Evolutionary conservation across 306 rosid species (phyloP).

Genomic region (Vigna nakashimae): DNA sequence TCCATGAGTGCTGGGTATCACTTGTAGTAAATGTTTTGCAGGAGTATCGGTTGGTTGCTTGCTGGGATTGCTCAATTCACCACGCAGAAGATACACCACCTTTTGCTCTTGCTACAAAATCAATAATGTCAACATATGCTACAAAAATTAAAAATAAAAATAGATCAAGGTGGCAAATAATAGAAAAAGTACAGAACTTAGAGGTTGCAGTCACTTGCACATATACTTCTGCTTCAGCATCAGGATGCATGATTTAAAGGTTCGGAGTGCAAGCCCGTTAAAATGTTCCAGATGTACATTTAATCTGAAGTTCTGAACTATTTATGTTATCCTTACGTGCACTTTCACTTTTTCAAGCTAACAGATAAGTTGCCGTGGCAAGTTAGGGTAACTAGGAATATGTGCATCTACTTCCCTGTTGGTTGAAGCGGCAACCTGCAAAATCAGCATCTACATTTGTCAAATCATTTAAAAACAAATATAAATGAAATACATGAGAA

Average conservation of each 20-base stretch:
- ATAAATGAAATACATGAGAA: conserved; percentile 26
- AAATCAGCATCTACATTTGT: conserved; percentile 26
- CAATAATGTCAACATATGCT: conserved; percentile 40
- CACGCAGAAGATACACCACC: conserved; percentile 67
- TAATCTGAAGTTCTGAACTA: conserved; percentile 13
- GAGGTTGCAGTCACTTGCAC: conserved; percentile 83
- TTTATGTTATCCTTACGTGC: conserved; percentile 58
- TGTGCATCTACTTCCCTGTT: conserved; percentile 76
- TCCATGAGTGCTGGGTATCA: conserved; percentile 71
- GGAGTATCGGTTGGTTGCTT: conserved; percentile 69
- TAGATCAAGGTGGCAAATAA: background rate
- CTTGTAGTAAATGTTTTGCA: conserved; percentile 52
- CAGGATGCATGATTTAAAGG: conserved; percentile 42
- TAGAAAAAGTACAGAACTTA: conserved; percentile 59
- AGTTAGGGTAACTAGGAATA: conserved; percentile 74
- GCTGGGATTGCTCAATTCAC: conserved; percentile 69
- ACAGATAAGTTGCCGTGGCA: conserved; percentile 67
- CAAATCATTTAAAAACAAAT: conserved; percentile 14
- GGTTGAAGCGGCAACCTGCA: conserved; percentile 77
- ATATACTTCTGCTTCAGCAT: conserved; percentile 75
- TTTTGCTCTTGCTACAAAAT: conserved; percentile 75
- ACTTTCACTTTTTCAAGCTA: conserved; percentile 74
- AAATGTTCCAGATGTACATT: conserved; percentile 24
- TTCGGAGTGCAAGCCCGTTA: conserved; percentile 25
- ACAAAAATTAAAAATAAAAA: background rate